A percentile compares a stretch with the other conserved stretches of the same genome.
These are phyloP conservation scores for Prunus campanulata DNA, from an alignment of 306 rosid genomes.

Conservation along the genomic window DNA sequence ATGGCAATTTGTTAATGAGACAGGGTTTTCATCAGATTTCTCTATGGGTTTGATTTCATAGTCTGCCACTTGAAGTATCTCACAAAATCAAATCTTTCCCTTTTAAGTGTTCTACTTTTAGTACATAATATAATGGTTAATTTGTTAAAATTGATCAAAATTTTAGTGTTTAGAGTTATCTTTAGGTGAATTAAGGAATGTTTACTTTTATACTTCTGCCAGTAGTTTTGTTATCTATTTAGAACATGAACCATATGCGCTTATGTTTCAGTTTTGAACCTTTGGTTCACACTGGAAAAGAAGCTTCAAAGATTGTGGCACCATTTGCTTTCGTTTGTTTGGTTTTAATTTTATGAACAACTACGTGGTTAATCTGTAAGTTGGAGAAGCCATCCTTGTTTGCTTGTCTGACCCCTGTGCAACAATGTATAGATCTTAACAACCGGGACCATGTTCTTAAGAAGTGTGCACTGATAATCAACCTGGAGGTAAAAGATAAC, in stretches of 20 bases:
- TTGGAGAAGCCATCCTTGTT: background rate
- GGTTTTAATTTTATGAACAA: background rate
- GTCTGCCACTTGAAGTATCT: background rate
- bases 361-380: background rate
- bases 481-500: slow-evolving; percentile 98
- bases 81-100: background rate
- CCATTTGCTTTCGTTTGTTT: background rate
- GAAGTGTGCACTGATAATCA: slow-evolving; percentile 73
- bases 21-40: background rate
- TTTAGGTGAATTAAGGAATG: background rate
- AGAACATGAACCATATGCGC: background rate
- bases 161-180: background rate
- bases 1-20: background rate
- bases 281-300: background rate
- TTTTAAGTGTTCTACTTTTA: background rate
- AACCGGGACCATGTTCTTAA: slow-evolving; percentile 61
- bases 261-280: background rate
- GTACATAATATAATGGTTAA: background rate
- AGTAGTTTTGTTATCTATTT: background rate
- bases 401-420: slow-evolving; percentile 11
- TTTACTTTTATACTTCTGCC: background rate
- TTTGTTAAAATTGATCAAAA: background rate
- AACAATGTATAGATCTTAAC: slow-evolving; percentile 65
- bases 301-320: background rate
- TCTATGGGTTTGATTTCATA: background rate